Percentiles rank a stretch among this genome's conserved stretches.
Conservation (phyloP, 2,329 filamentous ascomycete species). For the Alternaria angustiovoidea region DNA sequence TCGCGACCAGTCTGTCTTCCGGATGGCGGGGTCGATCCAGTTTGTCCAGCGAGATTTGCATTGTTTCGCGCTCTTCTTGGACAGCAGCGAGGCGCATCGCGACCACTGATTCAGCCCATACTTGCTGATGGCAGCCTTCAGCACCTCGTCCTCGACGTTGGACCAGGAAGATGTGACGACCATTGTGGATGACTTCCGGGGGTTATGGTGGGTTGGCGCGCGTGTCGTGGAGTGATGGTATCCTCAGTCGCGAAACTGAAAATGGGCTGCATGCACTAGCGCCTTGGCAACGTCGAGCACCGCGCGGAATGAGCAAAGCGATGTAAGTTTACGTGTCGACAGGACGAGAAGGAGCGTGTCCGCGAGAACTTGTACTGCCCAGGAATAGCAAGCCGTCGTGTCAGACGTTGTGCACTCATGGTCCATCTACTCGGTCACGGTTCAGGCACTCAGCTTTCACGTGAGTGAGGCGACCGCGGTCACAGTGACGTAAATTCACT, state of each 20-base stretch:
- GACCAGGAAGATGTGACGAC: constrained; percentile 48
- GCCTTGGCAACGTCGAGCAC: constrained; percentile 26
- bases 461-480: constrained; percentile 15
- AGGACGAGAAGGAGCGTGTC: not conserved
- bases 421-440: not conserved
- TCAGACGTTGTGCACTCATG: not conserved
- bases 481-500: constrained; percentile 35
- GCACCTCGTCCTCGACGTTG: constrained; percentile 88
- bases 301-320: constrained; percentile 1
- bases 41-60: constrained; percentile 99
- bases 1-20: constrained; percentile 98
- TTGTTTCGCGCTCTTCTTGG: constrained; percentile 97
- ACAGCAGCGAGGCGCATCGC: constrained; percentile 94
- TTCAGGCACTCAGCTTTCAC: not conserved
- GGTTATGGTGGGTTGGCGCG: constrained; percentile 11
- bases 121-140: constrained; percentile 73
- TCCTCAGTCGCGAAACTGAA: constrained; percentile 30
- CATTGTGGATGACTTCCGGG: constrained; percentile 64
- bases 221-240: constrained; percentile 24
- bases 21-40: constrained; percentile 97
- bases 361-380: not conserved
- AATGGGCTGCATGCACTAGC: constrained; percentile 28
- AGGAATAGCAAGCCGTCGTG: not conserved
- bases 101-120: constrained; percentile 78
- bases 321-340: not conserved